A percentile compares a stretch with the other conserved stretches of the same genome.
Evolutionary conservation across 2,329 filamentous ascomycete genomes (phyloP).

Genomic region (Macrophomina tecta): DNA sequence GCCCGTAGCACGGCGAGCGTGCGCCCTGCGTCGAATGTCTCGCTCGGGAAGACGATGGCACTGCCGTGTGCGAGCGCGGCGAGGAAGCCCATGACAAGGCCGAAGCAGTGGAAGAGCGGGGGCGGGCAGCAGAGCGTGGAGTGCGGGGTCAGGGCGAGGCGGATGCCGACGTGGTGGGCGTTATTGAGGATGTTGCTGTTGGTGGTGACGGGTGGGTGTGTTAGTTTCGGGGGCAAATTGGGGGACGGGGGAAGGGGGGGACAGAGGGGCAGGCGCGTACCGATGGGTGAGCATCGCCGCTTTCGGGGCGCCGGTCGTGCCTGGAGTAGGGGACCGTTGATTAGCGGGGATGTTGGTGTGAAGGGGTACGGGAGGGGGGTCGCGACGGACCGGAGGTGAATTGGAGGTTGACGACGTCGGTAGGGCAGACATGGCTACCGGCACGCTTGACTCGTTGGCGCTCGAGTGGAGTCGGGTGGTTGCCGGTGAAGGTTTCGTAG

Average conservation of each 20-base stretch:
- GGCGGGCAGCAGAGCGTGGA: slow-evolving; percentile 74
- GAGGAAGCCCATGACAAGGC: slow-evolving; percentile 92
- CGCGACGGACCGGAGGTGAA: slow-evolving; percentile 75
- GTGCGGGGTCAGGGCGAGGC: slow-evolving; percentile 77
- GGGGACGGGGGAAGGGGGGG: background rate
- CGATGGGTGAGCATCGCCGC: slow-evolving; percentile 71
- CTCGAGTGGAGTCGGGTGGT: no score
- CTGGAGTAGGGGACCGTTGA: background rate
- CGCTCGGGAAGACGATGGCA: slow-evolving; percentile 81
- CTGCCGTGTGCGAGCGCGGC: slow-evolving; percentile 85
- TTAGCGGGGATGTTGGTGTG: background rate
- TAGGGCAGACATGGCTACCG: no score
- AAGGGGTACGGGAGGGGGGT: slow-evolving; percentile 67
- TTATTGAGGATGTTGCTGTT: slow-evolving; percentile 91
- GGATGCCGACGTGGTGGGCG: slow-evolving; percentile 78
- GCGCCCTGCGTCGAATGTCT: slow-evolving; percentile 82
- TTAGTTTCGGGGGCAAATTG: background rate
- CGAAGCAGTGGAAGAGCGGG: slow-evolving; percentile 75
- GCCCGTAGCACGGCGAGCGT: slow-evolving; percentile 69
- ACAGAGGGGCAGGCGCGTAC: background rate
- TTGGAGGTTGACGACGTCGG: slow-evolving; percentile 89
- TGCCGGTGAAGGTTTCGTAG: background rate
- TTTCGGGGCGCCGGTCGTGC: slow-evolving; percentile 68
- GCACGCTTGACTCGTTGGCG: no score
- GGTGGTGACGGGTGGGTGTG: slow-evolving; percentile 54